These are phyloP conservation scores for Pichia deserticola DNA, from an alignment of 805 yeast genomes.

Conservation along the genomic window DNA sequence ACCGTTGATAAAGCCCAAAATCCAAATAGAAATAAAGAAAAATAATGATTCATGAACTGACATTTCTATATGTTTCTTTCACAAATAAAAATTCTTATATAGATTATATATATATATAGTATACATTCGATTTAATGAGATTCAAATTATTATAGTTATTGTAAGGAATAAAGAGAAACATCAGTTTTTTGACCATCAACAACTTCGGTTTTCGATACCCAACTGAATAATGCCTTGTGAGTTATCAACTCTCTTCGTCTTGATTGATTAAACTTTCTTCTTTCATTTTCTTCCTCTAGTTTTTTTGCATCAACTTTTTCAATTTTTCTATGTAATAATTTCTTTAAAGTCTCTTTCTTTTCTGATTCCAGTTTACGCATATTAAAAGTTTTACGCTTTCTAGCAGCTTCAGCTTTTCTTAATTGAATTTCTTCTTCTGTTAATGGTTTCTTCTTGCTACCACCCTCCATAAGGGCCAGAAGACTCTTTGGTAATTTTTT, in stretches of 20 bases:
- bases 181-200: conserved; percentile 11
- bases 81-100: background rate
- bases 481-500: conserved; percentile 22
- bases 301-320: conserved; percentile 47
- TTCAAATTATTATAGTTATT: background rate
- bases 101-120: background rate
- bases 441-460: conserved; percentile 44
- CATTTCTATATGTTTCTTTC: background rate
- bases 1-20: conserved; percentile 11
- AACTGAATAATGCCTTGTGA: conserved; percentile 41
- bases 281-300: conserved; percentile 25
- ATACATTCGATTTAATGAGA: background rate
- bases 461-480: conserved; percentile 32
- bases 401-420: conserved; percentile 78
- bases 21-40: conserved; percentile 9
- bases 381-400: conserved; percentile 79
- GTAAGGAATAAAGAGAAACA: conserved; percentile 17
- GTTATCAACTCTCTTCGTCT: conserved; percentile 30
- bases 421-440: conserved; percentile 81
- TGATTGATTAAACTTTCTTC: conserved; percentile 8
- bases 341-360: conserved; percentile 84
- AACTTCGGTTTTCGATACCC: conserved; percentile 27
- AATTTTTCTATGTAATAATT: conserved; percentile 77
- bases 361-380: conserved; percentile 85
- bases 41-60: background rate